Conservation (phyloP, 495 filamentous ascomycete genomes). For the Thozetella sp. region DNA sequence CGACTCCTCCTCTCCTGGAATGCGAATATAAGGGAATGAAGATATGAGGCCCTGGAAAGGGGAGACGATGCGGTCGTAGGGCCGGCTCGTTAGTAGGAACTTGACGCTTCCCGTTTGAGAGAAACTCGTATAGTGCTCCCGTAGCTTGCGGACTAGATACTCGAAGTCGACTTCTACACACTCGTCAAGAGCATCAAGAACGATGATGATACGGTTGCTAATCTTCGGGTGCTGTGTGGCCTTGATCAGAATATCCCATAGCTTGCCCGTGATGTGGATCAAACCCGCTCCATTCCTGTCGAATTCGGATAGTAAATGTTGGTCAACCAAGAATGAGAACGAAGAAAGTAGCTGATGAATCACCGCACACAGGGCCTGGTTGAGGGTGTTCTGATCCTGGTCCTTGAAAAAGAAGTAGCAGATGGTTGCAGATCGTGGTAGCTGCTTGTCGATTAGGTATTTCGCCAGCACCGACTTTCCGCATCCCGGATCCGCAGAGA, state of each 20-base stretch:
- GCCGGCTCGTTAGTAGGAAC: slow-evolving; percentile 34
- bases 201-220: slow-evolving; percentile 37
- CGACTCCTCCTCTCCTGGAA: slow-evolving; percentile 34
- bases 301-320: slow-evolving; percentile 2
- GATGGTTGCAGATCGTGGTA: slow-evolving; percentile 10
- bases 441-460: slow-evolving; percentile 29
- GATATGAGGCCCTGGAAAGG: slow-evolving; percentile 30
- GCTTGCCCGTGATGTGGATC: slow-evolving; percentile 14
- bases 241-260: slow-evolving; percentile 36
- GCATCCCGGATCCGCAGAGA: slow-evolving; percentile 49
- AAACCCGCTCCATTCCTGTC: background rate
- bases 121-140: background rate
- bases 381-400: no score
- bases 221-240: slow-evolving; percentile 28
- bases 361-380: slow-evolving; percentile 27
- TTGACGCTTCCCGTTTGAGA: background rate
- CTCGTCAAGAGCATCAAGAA: slow-evolving; percentile 37
- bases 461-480: slow-evolving; percentile 48
- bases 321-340: slow-evolving; percentile 4
- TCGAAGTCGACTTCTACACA: background rate
- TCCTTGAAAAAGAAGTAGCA: slow-evolving; percentile 39
- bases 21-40: slow-evolving; percentile 21
- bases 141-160: background rate
- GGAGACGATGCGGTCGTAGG: slow-evolving; percentile 5
- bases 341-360: slow-evolving; percentile 28